These are phyloP conservation scores for Pseudozyma sp. DNA, from an alignment of 1,284 basidiomycete genomes.

Conservation along the genomic window DNA sequence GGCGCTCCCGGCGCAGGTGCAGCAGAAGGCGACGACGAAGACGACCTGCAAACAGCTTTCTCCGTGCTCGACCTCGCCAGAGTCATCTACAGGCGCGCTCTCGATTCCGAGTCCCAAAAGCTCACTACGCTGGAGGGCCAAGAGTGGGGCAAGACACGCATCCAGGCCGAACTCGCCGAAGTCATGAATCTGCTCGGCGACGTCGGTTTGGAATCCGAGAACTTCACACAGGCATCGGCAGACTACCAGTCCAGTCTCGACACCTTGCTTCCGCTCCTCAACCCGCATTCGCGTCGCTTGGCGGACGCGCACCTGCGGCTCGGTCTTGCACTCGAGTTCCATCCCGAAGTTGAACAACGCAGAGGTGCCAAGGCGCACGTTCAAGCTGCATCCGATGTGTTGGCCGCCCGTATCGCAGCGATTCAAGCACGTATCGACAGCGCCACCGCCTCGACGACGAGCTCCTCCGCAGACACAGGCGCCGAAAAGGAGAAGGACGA, in stretches of 20 bases:
- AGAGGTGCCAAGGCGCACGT: conserved; percentile 54
- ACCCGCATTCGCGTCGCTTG: conserved; percentile 61
- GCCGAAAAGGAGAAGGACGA: conserved; percentile 49
- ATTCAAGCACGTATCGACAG: conserved; percentile 40
- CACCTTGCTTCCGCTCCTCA: conserved; percentile 53
- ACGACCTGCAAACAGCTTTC: conserved; percentile 64
- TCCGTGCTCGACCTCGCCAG: conserved; percentile 62
- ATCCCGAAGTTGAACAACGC: conserved; percentile 54
- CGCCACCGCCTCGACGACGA: conserved; percentile 1
- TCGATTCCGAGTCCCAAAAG: conserved; percentile 20
- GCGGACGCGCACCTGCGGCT: conserved; percentile 66
- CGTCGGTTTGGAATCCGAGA: conserved; percentile 66
- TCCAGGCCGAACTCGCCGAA: conserved; percentile 62
- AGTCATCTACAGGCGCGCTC: conserved; percentile 59
- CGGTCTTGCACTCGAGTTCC: conserved; percentile 66
- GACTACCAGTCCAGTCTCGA: conserved; percentile 60
- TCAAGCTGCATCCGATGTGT: conserved; percentile 46
- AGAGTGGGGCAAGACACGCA: conserved; percentile 34
- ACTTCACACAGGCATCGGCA: conserved; percentile 64
- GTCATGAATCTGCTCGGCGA: conserved; percentile 67
- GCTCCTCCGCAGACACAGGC: conserved; percentile 2
- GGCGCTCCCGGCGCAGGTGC: conserved; percentile 20
- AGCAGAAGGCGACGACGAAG: conserved; percentile 58
- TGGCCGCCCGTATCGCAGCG: conserved; percentile 47
- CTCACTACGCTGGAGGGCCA: conserved; percentile 57